phyloP scores from a whole-genome alignment of 192 early-diverging fungal genomes.

The Dissophora globulifera region DNA sequence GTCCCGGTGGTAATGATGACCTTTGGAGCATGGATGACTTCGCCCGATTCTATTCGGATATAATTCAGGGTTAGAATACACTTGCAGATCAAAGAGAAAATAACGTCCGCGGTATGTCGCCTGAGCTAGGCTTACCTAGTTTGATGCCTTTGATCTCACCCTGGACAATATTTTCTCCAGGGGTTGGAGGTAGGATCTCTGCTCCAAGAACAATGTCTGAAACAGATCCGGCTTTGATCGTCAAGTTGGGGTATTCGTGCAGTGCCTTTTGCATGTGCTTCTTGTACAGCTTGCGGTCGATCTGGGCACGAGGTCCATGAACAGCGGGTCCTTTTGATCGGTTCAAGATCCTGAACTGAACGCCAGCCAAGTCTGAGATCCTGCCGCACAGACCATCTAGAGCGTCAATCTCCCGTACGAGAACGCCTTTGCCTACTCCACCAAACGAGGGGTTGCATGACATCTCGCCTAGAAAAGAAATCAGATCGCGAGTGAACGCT shows the following conservation, averaged over 20 bases:
- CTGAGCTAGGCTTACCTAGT: conserved; percentile 71
- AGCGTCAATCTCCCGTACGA: conserved; percentile 84
- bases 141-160: conserved; percentile 68
- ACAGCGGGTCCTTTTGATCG: conserved; percentile 86
- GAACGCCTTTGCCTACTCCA: conserved; percentile 83
- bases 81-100: no score
- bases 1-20: conserved; percentile 86
- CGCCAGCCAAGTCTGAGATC: conserved; percentile 80
- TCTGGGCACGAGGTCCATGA: conserved; percentile 84
- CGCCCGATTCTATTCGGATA: conserved; percentile 70
- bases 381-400: conserved; percentile 85
- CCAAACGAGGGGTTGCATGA: conserved; percentile 91
- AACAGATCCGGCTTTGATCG: conserved; percentile 74
- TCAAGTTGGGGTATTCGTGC: conserved; percentile 73
- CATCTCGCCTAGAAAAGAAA: conserved; percentile 71
- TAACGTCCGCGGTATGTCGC: no score
- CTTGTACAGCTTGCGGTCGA: conserved; percentile 83
- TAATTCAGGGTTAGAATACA: no score
- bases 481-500: no score
- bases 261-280: conserved; percentile 74
- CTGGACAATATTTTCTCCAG: conserved; percentile 43
- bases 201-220: conserved; percentile 72
- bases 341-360: conserved; percentile 86
- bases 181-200: conserved; percentile 34
- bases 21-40: conserved; percentile 72